Conservation (phyloP, 1,284 basidiomycete genomes). For the Boletus subluridellus region DNA sequence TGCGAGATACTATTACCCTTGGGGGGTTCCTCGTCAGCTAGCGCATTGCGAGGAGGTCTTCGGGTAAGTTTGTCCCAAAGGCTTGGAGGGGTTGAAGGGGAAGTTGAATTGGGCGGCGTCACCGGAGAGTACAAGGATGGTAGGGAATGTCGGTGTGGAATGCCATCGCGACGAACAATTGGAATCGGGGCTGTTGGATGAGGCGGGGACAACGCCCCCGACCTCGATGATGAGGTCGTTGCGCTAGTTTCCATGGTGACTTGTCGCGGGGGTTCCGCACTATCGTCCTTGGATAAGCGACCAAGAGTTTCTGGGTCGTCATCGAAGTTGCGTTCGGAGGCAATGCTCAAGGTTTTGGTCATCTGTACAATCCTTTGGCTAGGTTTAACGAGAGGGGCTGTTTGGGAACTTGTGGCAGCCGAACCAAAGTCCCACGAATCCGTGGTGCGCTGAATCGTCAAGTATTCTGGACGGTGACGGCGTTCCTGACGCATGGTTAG, state of each 20-base stretch:
- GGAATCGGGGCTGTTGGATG: conserved; percentile 8
- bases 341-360: not conserved
- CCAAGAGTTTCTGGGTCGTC: conserved; percentile 4
- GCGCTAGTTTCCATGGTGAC: not conserved
- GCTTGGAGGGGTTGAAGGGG: conserved; percentile 12
- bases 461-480: conserved; percentile 16
- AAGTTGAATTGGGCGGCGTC: conserved; percentile 1
- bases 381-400: conserved; percentile 8
- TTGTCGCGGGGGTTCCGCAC: not conserved
- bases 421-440: conserved; percentile 34
- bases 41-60: conserved; percentile 13
- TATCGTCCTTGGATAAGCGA: conserved; percentile 1
- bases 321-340: conserved; percentile 5
- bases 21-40: conserved; percentile 13
- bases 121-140: conserved; percentile 4
- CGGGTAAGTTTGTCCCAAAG: conserved; percentile 28
- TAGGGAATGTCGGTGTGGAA: not conserved
- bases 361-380: conserved; percentile 5
- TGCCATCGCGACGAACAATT: not conserved
- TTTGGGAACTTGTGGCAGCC: conserved; percentile 13
- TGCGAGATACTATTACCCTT: conserved; percentile 24
- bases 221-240: not conserved
- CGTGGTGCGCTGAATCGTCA: conserved; percentile 20
- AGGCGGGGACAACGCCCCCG: not conserved
- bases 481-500: conserved; percentile 66